These are phyloP conservation scores for Paraurostyla sp. DNA, from an alignment of 73 alveolate genomes.

Conservation along the genomic window DNA sequence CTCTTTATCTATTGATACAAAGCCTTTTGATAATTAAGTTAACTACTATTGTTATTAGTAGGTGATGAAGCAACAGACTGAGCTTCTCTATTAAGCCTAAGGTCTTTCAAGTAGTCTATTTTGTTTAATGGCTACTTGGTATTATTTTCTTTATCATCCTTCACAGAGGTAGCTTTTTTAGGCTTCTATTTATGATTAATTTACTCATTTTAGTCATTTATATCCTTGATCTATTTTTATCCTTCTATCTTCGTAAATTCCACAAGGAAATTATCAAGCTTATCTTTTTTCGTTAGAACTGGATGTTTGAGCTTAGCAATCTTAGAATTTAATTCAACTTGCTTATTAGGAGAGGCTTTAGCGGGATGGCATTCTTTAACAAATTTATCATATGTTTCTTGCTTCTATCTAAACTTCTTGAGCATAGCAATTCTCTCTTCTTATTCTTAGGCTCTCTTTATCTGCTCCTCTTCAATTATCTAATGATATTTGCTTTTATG, in stretches of 20 bases:
- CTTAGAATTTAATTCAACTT: neutral
- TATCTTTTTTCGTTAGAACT: neutral
- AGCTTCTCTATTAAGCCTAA: too few species aligned
- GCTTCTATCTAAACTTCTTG: conserved; percentile 13
- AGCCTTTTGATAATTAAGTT: neutral
- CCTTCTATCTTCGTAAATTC: neutral
- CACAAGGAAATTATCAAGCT: neutral
- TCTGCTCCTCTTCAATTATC: neutral
- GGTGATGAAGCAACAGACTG: too few species aligned
- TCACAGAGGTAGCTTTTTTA: too few species aligned
- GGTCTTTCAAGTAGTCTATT: too few species aligned
- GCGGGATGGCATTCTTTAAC: conserved; percentile 39
- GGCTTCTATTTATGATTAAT: too few species aligned
- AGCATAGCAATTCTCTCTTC: neutral
- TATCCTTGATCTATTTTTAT: neutral
- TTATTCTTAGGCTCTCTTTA: neutral
- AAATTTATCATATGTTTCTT: conserved; percentile 38
- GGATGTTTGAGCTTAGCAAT: conserved; percentile 19
- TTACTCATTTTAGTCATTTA: too few species aligned
- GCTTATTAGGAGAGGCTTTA: conserved; percentile 1
- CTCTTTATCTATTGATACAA: neutral
- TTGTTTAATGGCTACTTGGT: too few species aligned
- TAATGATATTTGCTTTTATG: neutral
- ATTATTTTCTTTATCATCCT: too few species aligned
- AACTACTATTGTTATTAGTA: neutral